phyloP scores from a whole-genome alignment of 1,139 yeast genomes.

The Geotrichum klebahnii region DNA sequence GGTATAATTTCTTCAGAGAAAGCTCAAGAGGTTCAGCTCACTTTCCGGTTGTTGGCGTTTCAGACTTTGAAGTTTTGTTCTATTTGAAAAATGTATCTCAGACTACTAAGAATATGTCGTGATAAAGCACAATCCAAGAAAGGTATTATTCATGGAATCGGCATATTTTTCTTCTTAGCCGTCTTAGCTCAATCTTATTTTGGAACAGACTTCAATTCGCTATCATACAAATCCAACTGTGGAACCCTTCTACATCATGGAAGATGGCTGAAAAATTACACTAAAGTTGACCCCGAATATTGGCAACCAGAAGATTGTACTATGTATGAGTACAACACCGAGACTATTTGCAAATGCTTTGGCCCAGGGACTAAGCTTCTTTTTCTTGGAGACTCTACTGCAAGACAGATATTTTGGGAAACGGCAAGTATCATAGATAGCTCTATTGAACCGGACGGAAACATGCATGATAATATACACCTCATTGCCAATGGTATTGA shows the following conservation, averaged over 20 bases:
- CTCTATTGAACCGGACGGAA: background rate
- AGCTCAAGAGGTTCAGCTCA: too few relatives aligned
- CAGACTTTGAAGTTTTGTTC: too few relatives aligned
- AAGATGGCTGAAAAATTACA: slow-evolving; percentile 9
- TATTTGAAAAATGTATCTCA: too few relatives aligned
- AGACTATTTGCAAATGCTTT: slow-evolving; percentile 6
- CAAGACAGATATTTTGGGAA: slow-evolving; percentile 15
- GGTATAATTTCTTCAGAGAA: too few relatives aligned
- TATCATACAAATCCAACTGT: too few relatives aligned
- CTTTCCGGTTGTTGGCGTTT: too few relatives aligned
- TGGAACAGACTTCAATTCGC: too few relatives aligned
- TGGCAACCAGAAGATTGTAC: slow-evolving; percentile 17
- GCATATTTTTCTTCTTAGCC: too few relatives aligned
- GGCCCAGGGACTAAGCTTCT: slow-evolving; percentile 5
- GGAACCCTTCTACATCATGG: slow-evolving; percentile 4
- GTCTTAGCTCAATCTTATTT: too few relatives aligned
- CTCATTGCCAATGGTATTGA: slow-evolving; percentile 10
- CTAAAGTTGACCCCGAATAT: background rate
- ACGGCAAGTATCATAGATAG: slow-evolving; percentile 10
- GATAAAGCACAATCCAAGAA: too few relatives aligned
- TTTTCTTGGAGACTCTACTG: slow-evolving; percentile 20
- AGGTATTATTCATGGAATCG: too few relatives aligned
- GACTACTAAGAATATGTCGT: too few relatives aligned
- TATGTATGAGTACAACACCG: slow-evolving; percentile 5
- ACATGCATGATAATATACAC: slow-evolving; percentile 10